Evolutionary conservation across 108 stramenopile species (phyloP), one percentile per base, ranked within the genome.

Genomic region (Nitzschia inconspicua): DNA sequence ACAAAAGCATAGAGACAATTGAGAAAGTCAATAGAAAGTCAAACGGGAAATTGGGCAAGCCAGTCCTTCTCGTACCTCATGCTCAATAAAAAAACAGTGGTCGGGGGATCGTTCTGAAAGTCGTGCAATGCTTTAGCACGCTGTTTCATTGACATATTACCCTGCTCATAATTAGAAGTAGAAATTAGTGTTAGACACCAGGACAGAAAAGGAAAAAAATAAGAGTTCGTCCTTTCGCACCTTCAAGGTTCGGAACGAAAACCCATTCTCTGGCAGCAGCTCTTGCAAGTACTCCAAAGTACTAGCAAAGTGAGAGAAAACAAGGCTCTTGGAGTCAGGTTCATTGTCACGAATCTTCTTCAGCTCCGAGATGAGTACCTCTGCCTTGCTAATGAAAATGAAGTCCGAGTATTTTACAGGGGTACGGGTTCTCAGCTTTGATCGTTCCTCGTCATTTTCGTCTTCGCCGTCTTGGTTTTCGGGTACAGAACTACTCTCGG

Each of bases 21-120:
- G 60, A 10, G 47, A 47, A n/a, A 22, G 47, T 0, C 18, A 47
- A n/a, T 23, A 23, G 10, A 18, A 18, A 18, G 13, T n/a, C 47
- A 47, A 18, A 16, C 16, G 47, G 10, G 47, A 47, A 18, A 53
- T 27, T 28, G 11, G 11, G n/a, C 41, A 44, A 9, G n/a, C n/a
- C 10, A 48, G 11, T 16, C 36, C 39, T 4, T n/a, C 23, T 52
- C 71, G 18, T 47, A 67, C 72, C 77, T 65, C 60, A 76, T 68
- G 36, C 56, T 68, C 43, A 85, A 62, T 14, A 85, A 25, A 42
- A 85, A 76, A 19, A 82, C 66, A 26, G 77, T 77, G 14, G 75
- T 76, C 7, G 70, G 68, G 0, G 77, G 77, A 44, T 81, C 75
- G 8, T 44, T 52, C 40, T 68, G 66, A 48, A 81, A 85, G 50